These are phyloP conservation scores for Crithidia expoeki DNA, from an alignment of 208 protist species.

Conservation along the genomic window DNA sequence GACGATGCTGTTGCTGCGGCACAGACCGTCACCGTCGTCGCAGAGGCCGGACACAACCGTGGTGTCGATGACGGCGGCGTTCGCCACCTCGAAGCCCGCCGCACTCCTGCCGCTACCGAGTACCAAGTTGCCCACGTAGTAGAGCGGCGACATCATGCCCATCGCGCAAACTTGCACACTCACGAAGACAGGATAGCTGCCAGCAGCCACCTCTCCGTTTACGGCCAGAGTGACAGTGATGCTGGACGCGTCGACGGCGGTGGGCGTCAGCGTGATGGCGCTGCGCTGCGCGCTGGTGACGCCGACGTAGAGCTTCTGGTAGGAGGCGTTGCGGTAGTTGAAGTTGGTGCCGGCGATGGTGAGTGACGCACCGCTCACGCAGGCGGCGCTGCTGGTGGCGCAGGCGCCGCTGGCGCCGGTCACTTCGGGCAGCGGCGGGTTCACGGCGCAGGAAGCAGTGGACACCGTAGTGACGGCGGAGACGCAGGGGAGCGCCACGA, in stretches of 20 bases:
- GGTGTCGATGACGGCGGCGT: no score
- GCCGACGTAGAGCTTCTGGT: conserved; percentile 40
- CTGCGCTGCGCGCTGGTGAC: conserved; percentile 23
- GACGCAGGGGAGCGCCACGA: no score
- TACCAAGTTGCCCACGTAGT: conserved; percentile 16
- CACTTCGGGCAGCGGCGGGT: conserved; percentile 35
- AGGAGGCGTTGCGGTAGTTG: conserved; percentile 24
- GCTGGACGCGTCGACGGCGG: conserved; percentile 5
- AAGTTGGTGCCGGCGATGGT: conserved; percentile 36
- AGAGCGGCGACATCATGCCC: conserved; percentile 32
- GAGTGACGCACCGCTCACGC: conserved; percentile 28
- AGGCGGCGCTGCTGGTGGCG: conserved; percentile 29
- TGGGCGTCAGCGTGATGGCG: conserved; percentile 31
- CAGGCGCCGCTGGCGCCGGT: conserved; percentile 33
- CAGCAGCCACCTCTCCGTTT: not conserved
- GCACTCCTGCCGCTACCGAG: no score
- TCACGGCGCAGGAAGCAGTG: no score
- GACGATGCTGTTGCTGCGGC: conserved; percentile 4
- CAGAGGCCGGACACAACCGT: conserved; percentile 9
- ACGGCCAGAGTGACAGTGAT: conserved; percentile 28
- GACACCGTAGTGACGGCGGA: no score
- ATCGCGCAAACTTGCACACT: conserved; percentile 32
- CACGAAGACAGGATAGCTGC: conserved; percentile 37
- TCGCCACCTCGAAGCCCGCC: no score
- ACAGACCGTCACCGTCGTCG: conserved; percentile 17